Evolutionary conservation across 225 moss, liverwort and hornwort genomes (phyloP), one percentile per base, ranked within the genome.

Genomic region (Polytrichum commune): DNA sequence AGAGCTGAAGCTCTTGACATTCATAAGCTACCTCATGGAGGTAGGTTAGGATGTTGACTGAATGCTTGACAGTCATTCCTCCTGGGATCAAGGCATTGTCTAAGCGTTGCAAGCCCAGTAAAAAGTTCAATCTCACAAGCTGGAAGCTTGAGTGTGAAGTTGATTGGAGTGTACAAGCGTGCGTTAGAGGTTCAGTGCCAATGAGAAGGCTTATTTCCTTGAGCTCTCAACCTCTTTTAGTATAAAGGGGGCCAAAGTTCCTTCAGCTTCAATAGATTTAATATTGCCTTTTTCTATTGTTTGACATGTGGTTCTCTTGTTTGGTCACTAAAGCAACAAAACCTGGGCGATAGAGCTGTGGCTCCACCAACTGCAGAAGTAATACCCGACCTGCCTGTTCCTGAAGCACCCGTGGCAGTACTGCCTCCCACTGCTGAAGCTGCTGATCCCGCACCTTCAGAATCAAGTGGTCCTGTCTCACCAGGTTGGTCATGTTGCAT

Each of bases 301-400:
- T 38, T 33, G 32, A 71, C 35, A 57, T 3, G 4, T 54, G n/a
- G 46, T 16, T 72, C 32, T 63, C 33, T n/a, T n/a, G 63, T 18
- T 53, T 62, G 20, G 46, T 46, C 46, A 13, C 4, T 46, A 16
- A 65, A 73, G 73, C 65, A 73, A 66, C 73, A 57, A 73, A 55
- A 32, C 65, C 55, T 65, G 22, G 65, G 65, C 19, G n/a, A 53
- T 57, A 22, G 29, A 19, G 70, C 19, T 65, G 32, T 20, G 32
- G 6, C 57, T 55, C 57, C 57, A 56, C 7, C 30, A 16, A 23
- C 20, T 22, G 18, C 27, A 22, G 57, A 65, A 55, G 55, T 1
- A 72, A 46, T 46, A 46, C 20, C 72, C 19, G 28, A 56, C 27
- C 16, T 24, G n/a, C 53, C 22, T 19, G 30, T 18, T n/a, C 27